Evolutionary conservation across 352 stramenopile genomes (phyloP), one percentile per base, ranked within the genome.

Genomic region (Phytophthora brassicae): DNA sequence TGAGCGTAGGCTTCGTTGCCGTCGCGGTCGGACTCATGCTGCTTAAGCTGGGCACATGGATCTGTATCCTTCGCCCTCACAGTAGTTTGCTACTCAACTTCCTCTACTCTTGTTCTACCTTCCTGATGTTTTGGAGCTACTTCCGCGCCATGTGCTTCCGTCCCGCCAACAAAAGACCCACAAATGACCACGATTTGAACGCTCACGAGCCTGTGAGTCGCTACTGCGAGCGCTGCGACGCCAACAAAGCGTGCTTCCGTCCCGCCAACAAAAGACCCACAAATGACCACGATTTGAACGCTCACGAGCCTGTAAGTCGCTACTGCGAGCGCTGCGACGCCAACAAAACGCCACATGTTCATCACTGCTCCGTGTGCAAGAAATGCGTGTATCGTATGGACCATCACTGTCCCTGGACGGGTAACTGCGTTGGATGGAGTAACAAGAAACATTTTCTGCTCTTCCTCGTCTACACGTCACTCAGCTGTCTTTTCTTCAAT

Each of bases 381-480:
- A 68, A 68, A 58, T 95, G 86, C 44, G 71, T 95, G 12, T 92
- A 86, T 28, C 74, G 81, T n/a, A 90, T 95, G 83, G 82, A 95
- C 56, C 85, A 95, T 53, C 86, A 94, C 56, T 94, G 85, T 45
- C 84, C 86, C 51, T 95, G 84, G 86, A 92, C 77, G 4, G 83
- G 72, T 64, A 95, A 94, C 59, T 95, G 86, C 68, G 81, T 95
- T n/a, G 86, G 77, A 6, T 88, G 71, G 71, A 79, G 68, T 66
- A 95, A 92, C 69, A 92, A 95, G 55, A 94, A 92, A 70, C 81
- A 73, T 67, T 93, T 93, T 50, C 31, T 93, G 58, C 79, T 93
- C 39, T 93, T 93, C 56, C 60, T 93, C 17, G 13, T 88, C 1
- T 93, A 94, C 72, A 89, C 86, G 52, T 74, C 83, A 4, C 28